Evolutionary conservation across 2,329 filamentous ascomycete genomes (phyloP).

Genomic region (Ceratocystis eucalypticola): DNA sequence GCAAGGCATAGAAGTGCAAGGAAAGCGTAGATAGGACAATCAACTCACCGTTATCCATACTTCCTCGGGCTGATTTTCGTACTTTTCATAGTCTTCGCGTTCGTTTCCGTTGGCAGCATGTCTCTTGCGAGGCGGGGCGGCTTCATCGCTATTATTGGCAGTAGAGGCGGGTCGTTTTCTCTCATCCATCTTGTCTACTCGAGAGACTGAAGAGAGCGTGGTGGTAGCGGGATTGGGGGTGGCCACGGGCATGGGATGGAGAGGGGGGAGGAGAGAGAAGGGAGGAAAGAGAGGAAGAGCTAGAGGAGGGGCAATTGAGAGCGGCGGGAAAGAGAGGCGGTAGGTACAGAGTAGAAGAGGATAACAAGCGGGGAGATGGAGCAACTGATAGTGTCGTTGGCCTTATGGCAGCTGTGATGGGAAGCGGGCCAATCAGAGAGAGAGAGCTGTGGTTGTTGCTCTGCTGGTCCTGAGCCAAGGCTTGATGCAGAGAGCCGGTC

Average conservation of each 20-base stretch:
- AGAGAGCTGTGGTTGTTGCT: background rate
- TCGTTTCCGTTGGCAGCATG: conserved; percentile 71
- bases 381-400: no score
- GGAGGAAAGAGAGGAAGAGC: background rate
- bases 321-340: no score
- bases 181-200: conserved; percentile 71
- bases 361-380: no score
- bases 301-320: background rate
- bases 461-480: no score
- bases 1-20: no score
- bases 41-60: conserved; percentile 52
- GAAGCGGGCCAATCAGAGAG: background rate
- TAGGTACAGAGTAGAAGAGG: no score
- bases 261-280: conserved; percentile 17
- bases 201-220: conserved; percentile 68
- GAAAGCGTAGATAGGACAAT: background rate
- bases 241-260: conserved; percentile 81
- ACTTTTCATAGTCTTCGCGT: conserved; percentile 42
- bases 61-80: conserved; percentile 44
- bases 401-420: background rate
- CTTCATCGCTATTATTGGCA: conserved; percentile 64
- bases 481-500: no score
- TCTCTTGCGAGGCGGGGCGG: conserved; percentile 81
- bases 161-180: conserved; percentile 73
- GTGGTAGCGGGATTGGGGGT: conserved; percentile 50